Base-by-base conservation (phyloP, 371 early-diverging fungal species). In the Rhizopus sp. region DNA sequence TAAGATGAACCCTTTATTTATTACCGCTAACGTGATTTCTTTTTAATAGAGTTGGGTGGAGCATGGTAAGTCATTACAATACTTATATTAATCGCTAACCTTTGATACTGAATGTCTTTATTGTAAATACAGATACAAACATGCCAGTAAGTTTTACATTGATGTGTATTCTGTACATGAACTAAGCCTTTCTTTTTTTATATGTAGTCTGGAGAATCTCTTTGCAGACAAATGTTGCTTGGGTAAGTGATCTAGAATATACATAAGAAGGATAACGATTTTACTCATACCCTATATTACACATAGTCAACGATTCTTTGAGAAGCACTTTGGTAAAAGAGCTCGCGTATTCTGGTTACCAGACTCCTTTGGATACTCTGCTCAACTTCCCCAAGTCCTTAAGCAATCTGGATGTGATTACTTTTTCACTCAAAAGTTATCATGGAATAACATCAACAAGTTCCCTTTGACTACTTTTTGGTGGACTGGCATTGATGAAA, bases 371-470 rank as follows among this genome's bases (percentile, higher is more conserved):
- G 94, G 84, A 3, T 87, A 85, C 60, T 82, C 83, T 59, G 77
- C 78, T 38, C 70, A 69, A 50, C 79, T 98, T 31, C 99, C 99
- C 9, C 99, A 98, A 79, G 91, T 98, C 23, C 80, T 95, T 38
- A 75, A 81, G 35, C 79, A 78, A 48, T 75, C 94, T 1, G 96
- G 90, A 8, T 81, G 93, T 48, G 77, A 93, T 67, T 98, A 94
- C 68, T 98, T 98, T 59, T 96, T 97, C 69, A 98, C 99, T 4
- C 99, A 98, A 64, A 98, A 98, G 71, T 75, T 98, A 12, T 94
- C 94, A 4, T 97, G 96, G 98, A 98, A 98, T 74, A 95, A 94
- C 62, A 95, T 98, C 72, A 98, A 98, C 84, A 93, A 89, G 63
- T 97, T 98, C 70, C 99, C 98, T 7, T 82, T 96, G 55, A 91